Percentiles rank a stretch among this genome's conserved stretches.
phyloP scores from a whole-genome alignment of 208 protist species.

The Trypanosoma brucei region DNA sequence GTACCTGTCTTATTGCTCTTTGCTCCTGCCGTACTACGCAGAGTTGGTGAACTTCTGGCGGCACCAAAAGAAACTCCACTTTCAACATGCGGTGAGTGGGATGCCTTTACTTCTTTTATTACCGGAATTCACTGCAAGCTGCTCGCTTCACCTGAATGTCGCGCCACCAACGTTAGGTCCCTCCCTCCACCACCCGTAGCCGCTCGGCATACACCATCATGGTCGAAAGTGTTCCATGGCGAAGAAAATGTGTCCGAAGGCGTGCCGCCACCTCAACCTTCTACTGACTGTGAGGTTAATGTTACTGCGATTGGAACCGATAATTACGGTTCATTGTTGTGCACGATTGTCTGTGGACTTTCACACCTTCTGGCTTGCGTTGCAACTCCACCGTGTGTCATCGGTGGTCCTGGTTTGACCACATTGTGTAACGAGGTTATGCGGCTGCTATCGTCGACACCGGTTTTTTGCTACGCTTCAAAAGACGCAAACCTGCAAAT shows the following conservation, averaged over 20 bases:
- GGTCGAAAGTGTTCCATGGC: constrained; percentile 4
- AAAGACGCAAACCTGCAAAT: constrained; percentile 14
- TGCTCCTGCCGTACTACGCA: constrained; percentile 4
- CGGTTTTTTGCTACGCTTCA: constrained; percentile 11
- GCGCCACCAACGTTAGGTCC: background rate
- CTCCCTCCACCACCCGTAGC: constrained; percentile 5
- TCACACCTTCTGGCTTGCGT: constrained; percentile 8
- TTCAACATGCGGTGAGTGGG: background rate
- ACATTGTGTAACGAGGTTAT: constrained; percentile 4
- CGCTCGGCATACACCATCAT: constrained; percentile 3
- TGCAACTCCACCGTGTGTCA: background rate
- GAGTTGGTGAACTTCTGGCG: constrained; percentile 2
- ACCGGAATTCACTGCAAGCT: constrained; percentile 1
- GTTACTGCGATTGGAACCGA: background rate
- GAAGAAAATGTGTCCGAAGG: constrained; percentile 4
- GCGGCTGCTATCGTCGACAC: constrained; percentile 1
- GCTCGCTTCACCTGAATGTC: constrained; percentile 15
- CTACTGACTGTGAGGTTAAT: background rate
- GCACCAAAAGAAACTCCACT: background rate
- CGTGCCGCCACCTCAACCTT: constrained; percentile 4
- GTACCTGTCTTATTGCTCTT: constrained; percentile 11
- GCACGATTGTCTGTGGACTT: constrained; percentile 12
- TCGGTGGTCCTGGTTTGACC: constrained; percentile 6
- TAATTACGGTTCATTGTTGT: constrained; percentile 12
- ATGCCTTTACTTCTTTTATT: constrained; percentile 3